Base-by-base conservation (phyloP, 257 asterid genomes). In the Penstemon eatonii region DNA sequence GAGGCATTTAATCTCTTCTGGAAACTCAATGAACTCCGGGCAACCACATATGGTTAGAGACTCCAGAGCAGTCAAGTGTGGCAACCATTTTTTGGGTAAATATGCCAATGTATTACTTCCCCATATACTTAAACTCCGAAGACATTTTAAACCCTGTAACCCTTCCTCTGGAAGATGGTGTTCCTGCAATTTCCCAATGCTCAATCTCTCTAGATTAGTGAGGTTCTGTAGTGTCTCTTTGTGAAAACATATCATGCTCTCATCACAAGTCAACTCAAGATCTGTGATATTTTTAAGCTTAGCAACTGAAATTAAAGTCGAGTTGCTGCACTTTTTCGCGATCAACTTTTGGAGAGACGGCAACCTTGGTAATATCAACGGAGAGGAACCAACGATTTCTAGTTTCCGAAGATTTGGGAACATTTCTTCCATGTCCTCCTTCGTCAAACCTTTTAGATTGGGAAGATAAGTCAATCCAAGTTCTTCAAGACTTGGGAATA, bases 391-490 rank as follows among this genome's bases (percentile, higher is more conserved):
- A 13, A 0, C 0, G 8, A 57, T 18, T 6, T 0, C 13, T 33
- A 18, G 15, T 2, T 4, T 8, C 5, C 44, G 41, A 44, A 74
- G 70, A 4, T 6, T 11, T 4, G 61, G 58, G 53, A 67, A 66
- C 2, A 33, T 13, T 9, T 52, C 63, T 42, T 43, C 15, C 10
- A 11, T 58, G 59, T 50, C 56, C 5, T 7, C 39, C 40, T 41
- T 60, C 7, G 36, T 13, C 37, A 73, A 66, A 8, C 68, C 63
- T 73, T 51, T 67, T 25, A 60, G 53, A 43, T 43, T 44, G n/a
- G 7, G 70, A 6, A 67, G 58, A 47, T 4, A 0, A 0, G 0
- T 6, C 8, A 67, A 41, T 0, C 2, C 0, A 3, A 73, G 73
- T 53, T 4, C 0, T 51, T n/a, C 25, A 38, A 73, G 42, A 2